Evolutionary conservation across 1,284 basidiomycete species (phyloP), one percentile per base, ranked within the genome.

Genomic region (Naganishia sp.): DNA sequence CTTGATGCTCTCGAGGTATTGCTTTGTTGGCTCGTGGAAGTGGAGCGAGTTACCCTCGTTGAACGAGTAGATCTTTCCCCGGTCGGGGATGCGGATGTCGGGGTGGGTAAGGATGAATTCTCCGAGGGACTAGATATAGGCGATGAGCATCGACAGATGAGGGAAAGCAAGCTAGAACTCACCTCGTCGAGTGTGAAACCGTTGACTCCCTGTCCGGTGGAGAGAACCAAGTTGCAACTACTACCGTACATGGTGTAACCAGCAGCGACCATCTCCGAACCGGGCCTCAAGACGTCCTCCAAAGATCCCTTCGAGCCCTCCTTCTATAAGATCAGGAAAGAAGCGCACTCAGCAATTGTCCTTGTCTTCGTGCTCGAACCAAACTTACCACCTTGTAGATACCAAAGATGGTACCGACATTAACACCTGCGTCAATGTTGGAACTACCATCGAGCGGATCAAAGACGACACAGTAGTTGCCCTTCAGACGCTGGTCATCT

Each of bases 361-460:
- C 4, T 9, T 28, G n/a, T 3, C n/a, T 21, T 15, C 50, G 23
- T 6, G 50, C 25, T 17, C 3, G 2, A 13, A 10, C 25, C 54
- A 9, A 3, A 91, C 92, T 72, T 54, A 81, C 79, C 65, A 96
- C 83, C 75, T 88, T 87, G 84, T 99, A 99, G 74, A 99, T 90
- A 67, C 96, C 96, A 79, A 99, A 99, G 83, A 99, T 99, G 67
- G 96, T 99, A 51, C 96, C 96, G 76, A 99, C 96, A 82, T 99
- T 99, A 71, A 99, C 96, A 87, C 95, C 96, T 71, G 96, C 96
- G 79, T 99, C 96, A 81, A 99, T 99, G 83, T 99, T 99, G 82
- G 90, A 94, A 74, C 89, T 92, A 63, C 96, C 96, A 75, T 99
- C 96, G 64, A 99, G 86, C 47, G 96, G 96, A 81, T 99, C 96